phyloP scores from a whole-genome alignment of 1,284 basidiomycete genomes.

The Grifola frondosa region DNA sequence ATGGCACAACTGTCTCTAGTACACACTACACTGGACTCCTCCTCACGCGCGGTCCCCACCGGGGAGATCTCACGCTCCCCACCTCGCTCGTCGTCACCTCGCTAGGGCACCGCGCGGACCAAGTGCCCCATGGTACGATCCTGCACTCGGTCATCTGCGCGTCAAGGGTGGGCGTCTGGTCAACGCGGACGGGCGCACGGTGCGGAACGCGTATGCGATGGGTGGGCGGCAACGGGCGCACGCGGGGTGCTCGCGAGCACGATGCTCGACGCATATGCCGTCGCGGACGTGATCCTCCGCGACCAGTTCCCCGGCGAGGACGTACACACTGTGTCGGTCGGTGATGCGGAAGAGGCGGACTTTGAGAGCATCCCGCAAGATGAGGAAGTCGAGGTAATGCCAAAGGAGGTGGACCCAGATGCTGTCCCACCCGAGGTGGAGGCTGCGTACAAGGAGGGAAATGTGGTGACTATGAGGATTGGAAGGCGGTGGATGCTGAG shows the following conservation, averaged over 20 bases:
- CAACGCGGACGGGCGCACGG: conserved; percentile 38
- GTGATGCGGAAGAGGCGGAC: conserved; percentile 14
- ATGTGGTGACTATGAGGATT: conserved; percentile 65
- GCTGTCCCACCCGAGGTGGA: conserved; percentile 52
- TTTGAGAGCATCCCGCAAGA: background rate
- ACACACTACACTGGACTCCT: conserved; percentile 59
- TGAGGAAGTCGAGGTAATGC: conserved; percentile 35
- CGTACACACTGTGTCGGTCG: conserved; percentile 12
- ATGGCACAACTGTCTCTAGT: conserved; percentile 49
- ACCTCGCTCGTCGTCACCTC: conserved; percentile 87
- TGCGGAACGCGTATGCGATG: conserved; percentile 82
- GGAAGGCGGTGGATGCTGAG: conserved; percentile 68
- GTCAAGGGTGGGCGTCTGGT: conserved; percentile 54
- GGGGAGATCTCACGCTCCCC: conserved; percentile 47
- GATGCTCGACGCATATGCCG: conserved; percentile 89
- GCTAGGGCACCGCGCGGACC: conserved; percentile 86
- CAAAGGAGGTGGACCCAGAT: conserved; percentile 49
- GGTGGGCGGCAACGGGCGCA: conserved; percentile 93
- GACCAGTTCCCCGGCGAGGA: conserved; percentile 43
- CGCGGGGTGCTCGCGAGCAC: conserved; percentile 92
- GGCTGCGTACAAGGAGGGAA: conserved; percentile 47
- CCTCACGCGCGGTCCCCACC: conserved; percentile 58
- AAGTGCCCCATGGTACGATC: conserved; percentile 50
- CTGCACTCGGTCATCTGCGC: conserved; percentile 52
- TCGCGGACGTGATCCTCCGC: conserved; percentile 67